Conservation (phyloP, 1,284 basidiomycete genomes). For the Quambalaria eucalypti region DNA sequence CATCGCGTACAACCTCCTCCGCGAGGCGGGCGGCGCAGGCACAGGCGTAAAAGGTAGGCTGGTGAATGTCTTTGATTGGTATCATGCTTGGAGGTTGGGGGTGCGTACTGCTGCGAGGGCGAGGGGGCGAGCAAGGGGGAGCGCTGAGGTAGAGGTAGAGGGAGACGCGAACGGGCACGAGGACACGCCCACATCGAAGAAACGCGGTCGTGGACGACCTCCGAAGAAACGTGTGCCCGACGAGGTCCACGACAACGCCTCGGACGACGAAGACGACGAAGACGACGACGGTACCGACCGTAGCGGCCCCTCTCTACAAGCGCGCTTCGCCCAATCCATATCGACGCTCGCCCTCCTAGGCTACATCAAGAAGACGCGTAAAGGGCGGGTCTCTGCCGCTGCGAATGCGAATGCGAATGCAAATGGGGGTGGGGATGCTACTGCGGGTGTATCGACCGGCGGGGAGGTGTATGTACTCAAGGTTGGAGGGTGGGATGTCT, state of each 20-base stretch:
- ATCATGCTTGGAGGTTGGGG: background rate
- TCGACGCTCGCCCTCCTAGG: background rate
- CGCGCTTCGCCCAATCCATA: background rate
- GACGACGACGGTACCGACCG: background rate
- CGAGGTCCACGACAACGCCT: background rate
- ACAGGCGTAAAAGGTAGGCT: background rate
- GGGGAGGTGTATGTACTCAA: background rate
- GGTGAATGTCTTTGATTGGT: background rate
- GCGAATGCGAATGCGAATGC: background rate
- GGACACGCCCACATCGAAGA: background rate
- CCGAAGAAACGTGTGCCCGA: too few relatives aligned
- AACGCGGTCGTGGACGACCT: too few relatives aligned
- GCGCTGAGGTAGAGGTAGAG: background rate
- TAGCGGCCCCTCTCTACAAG: background rate
- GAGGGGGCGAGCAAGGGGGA: too few relatives aligned
- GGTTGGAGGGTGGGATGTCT: background rate
- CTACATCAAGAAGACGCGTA: constrained; percentile 1
- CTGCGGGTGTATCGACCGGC: background rate
- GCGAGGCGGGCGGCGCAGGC: constrained; percentile 1
- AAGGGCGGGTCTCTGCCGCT: background rate
- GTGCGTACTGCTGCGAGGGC: background rate
- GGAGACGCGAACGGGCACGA: background rate
- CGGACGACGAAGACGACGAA: background rate
- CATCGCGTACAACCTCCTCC: background rate
- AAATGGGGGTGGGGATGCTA: background rate